Evolutionary conservation across 2,329 filamentous ascomycete species (phyloP).

Genomic region (Saccharata proteae): DNA sequence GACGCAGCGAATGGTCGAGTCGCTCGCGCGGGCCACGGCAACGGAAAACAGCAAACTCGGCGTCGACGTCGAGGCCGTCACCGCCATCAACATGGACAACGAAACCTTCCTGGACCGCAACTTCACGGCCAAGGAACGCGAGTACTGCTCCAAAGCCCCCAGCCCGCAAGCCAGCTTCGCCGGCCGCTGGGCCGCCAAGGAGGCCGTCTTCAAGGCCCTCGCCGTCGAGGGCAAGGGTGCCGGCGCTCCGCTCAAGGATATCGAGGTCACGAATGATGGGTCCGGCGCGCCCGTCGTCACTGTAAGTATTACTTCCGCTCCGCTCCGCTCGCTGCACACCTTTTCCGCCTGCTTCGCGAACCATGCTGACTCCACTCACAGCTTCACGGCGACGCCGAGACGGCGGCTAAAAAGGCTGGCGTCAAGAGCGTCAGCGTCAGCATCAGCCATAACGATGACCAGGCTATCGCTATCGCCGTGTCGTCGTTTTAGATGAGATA

Average conservation of each 20-base stretch:
- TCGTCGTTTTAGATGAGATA: conserved; percentile 51
- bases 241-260: conserved; percentile 82
- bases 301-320: conserved; percentile 48
- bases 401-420: conserved; percentile 73
- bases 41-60: conserved; percentile 62
- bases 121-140: conserved; percentile 74
- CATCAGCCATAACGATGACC: conserved; percentile 88
- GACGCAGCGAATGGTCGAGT: conserved; percentile 65
- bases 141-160: conserved; percentile 71
- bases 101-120: conserved; percentile 91
- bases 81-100: conserved; percentile 82
- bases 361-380: conserved; percentile 25
- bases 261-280: conserved; percentile 76
- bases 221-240: conserved; percentile 78
- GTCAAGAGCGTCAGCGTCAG: conserved; percentile 84
- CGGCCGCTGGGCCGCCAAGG: conserved; percentile 93
- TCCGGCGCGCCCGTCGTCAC: conserved; percentile 73
- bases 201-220: conserved; percentile 95
- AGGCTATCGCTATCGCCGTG: conserved; percentile 89
- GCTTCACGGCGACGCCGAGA: conserved; percentile 76
- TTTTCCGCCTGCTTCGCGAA: conserved; percentile 31
- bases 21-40: conserved; percentile 55
- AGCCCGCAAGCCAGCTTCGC: conserved; percentile 84
- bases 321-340: not conserved
- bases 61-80: conserved; percentile 84